A percentile compares a stretch with the other conserved stretches of the same genome.
These are phyloP conservation scores for Eleusine indica DNA, from an alignment of 176 grass and related monocot species.

Conservation along the genomic window DNA sequence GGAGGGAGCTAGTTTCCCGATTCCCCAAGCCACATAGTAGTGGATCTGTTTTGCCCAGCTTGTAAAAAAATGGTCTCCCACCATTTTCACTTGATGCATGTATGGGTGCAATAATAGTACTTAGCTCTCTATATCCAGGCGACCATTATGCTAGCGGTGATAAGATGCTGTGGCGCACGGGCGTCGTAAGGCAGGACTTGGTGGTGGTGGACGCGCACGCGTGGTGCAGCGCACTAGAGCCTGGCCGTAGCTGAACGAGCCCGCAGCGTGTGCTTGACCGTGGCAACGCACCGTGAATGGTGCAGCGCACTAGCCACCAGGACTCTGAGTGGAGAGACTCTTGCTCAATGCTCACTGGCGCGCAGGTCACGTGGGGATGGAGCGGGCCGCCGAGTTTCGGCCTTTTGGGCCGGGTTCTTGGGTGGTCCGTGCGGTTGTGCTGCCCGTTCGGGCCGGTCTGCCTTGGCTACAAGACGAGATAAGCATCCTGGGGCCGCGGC, in stretches of 20 bases:
- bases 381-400: no score
- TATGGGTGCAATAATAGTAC: background rate
- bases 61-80: constrained; percentile 13
- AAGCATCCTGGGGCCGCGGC: no score
- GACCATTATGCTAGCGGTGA: background rate
- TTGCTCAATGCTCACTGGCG: no score
- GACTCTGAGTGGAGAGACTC: no score
- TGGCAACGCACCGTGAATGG: background rate
- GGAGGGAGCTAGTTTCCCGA: background rate
- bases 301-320: background rate
- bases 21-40: no score
- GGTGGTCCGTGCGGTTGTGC: no score
- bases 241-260: no score
- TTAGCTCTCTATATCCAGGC: background rate
- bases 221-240: background rate
- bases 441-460: no score
- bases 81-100: background rate
- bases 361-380: no score
- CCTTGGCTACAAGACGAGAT: no score
- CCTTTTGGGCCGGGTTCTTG: no score
- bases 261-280: background rate
- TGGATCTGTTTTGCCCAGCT: background rate
- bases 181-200: background rate
- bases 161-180: background rate
- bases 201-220: background rate